These are phyloP conservation scores for Funneliformis mosseae DNA, from an alignment of 192 early-diverging fungal species.

Conservation along the genomic window DNA sequence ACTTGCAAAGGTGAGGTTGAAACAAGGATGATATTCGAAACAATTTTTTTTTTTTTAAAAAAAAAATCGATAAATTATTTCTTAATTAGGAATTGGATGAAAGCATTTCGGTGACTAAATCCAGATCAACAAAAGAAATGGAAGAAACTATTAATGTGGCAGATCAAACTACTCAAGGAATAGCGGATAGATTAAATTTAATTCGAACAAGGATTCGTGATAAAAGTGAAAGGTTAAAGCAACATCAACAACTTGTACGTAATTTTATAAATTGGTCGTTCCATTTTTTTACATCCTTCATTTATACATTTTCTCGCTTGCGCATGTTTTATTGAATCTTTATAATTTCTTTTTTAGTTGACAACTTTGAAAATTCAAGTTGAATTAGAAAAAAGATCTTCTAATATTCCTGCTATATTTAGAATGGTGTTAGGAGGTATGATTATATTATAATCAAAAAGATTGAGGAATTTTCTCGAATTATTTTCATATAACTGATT, in stretches of 20 bases:
- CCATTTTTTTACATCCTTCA: too few relatives aligned
- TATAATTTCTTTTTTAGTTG: conserved; percentile 7
- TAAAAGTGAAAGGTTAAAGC: conserved; percentile 1
- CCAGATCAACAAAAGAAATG: conserved; percentile 22
- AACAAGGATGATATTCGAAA: too few relatives aligned
- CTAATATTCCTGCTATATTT: conserved; percentile 6
- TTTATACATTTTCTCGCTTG: not conserved
- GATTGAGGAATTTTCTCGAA: too few relatives aligned
- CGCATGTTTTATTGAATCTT: not conserved
- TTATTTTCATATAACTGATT: too few relatives aligned
- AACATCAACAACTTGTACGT: conserved; percentile 19
- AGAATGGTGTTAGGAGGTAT: conserved; percentile 23
- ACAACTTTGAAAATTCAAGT: conserved; percentile 10
- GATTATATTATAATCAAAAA: not conserved
- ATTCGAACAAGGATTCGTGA: not conserved
- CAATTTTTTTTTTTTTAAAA: not conserved
- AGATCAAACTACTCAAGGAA: not conserved
- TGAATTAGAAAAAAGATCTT: conserved; percentile 7
- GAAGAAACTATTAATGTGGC: conserved; percentile 11
- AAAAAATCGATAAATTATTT: not conserved
- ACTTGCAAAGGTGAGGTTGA: conserved; percentile 4
- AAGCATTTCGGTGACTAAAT: not conserved
- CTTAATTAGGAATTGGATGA: conserved; percentile 16
- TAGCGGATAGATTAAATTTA: not conserved
- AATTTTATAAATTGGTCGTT: not conserved